Evolutionary conservation across 441 rosid species (phyloP).

Genomic region (Bocquillonia castaneifolia): DNA sequence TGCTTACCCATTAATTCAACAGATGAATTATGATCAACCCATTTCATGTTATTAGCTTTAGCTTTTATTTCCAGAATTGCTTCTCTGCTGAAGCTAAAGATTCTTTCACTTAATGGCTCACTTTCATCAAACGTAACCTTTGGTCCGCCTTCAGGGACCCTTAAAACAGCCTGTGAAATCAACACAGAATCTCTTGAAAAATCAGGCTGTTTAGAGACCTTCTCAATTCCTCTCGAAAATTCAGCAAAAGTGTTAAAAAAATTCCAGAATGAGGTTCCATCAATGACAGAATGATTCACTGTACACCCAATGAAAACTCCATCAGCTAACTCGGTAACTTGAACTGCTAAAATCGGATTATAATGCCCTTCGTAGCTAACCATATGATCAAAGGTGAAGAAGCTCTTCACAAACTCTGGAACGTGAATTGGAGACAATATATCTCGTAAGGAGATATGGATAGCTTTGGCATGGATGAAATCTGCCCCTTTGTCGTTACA

Average conservation of each 20-base stretch:
- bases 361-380: constrained; percentile 69
- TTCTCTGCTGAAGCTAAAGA: constrained; percentile 70
- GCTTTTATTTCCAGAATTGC: constrained; percentile 56
- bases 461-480: constrained; percentile 54
- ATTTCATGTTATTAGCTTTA: constrained; percentile 42
- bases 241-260: constrained; percentile 84
- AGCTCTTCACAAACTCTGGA: constrained; percentile 52
- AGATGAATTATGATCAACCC: constrained; percentile 21
- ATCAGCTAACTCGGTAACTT: constrained; percentile 70
- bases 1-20: constrained; percentile 48
- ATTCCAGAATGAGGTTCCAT: constrained; percentile 93
- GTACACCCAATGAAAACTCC: constrained; percentile 75
- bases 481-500: constrained; percentile 78
- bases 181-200: constrained; percentile 57
- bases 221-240: constrained; percentile 45
- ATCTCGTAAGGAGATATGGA: constrained; percentile 32
- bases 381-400: constrained; percentile 58
- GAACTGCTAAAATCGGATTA: constrained; percentile 64
- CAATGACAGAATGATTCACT: constrained; percentile 72
- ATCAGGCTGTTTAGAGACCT: constrained; percentile 51
- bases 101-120: constrained; percentile 71
- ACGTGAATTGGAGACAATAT: constrained; percentile 49
- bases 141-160: constrained; percentile 75
- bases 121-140: constrained; percentile 54
- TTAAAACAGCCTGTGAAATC: constrained; percentile 48